Conservation (phyloP, 2,329 filamentous ascomycete genomes). For the Onygenales sp. region DNA sequence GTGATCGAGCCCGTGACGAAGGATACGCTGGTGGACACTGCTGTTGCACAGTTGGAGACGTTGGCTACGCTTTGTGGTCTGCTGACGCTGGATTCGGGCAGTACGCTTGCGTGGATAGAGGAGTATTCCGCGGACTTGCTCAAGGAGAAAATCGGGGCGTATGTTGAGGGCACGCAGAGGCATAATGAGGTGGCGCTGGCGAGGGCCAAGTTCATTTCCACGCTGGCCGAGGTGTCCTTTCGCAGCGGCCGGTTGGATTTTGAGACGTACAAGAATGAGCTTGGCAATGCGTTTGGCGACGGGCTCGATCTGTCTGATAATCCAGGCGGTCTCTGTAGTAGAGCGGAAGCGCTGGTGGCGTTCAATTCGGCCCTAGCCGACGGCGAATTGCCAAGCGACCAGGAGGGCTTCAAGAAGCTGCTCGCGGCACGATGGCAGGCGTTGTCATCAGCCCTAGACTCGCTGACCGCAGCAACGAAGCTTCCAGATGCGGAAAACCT, state of each 20-base stretch:
- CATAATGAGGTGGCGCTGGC: slow-evolving; percentile 46
- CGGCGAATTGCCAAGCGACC: slow-evolving; percentile 18
- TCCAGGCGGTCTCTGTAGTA: slow-evolving; percentile 42
- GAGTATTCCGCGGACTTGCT: slow-evolving; percentile 46
- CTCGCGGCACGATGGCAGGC: slow-evolving; percentile 42
- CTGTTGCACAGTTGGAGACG: slow-evolving; percentile 53
- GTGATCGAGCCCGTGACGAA: slow-evolving; percentile 59
- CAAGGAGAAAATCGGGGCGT: slow-evolving; percentile 44
- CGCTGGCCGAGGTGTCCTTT: slow-evolving; percentile 49
- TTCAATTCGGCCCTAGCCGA: slow-evolving; percentile 42
- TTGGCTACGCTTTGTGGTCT: slow-evolving; percentile 44
- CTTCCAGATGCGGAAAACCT: slow-evolving; percentile 41
- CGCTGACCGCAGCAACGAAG: slow-evolving; percentile 43
- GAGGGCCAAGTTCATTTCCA: slow-evolving; percentile 47
- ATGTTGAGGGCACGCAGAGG: slow-evolving; percentile 37
- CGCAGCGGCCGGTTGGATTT: slow-evolving; percentile 41
- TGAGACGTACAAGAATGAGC: slow-evolving; percentile 42
- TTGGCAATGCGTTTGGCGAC: slow-evolving; percentile 32
- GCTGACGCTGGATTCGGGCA: slow-evolving; percentile 31
- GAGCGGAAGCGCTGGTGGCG: slow-evolving; percentile 48
- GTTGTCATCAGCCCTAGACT: slow-evolving; percentile 41
- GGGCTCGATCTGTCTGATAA: slow-evolving; percentile 33
- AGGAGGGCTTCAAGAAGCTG: slow-evolving; percentile 21
- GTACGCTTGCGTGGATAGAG: slow-evolving; percentile 47
- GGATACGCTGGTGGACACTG: slow-evolving; percentile 57